These are phyloP conservation scores for Cephalotrichum gorgonifer DNA, from an alignment of 2,329 filamentous ascomycete species.

Conservation along the genomic window DNA sequence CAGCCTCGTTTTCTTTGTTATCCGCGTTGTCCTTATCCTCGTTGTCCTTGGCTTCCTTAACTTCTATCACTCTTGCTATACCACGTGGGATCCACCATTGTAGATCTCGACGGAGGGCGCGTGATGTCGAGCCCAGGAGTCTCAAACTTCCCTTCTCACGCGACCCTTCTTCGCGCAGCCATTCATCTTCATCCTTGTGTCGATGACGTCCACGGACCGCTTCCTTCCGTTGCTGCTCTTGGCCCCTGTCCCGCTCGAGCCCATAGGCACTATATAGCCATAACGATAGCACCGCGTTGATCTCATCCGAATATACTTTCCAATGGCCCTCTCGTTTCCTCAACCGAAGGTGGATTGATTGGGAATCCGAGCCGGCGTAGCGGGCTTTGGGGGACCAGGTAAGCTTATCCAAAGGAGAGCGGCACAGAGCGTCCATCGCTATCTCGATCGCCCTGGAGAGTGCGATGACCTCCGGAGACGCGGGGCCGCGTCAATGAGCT, in stretches of 20 bases:
- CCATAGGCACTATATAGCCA: constrained; percentile 15
- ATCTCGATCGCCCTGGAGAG: constrained; percentile 12
- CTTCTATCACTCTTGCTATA: constrained; percentile 8
- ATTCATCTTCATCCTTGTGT: constrained; percentile 6
- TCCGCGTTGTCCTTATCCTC: background rate
- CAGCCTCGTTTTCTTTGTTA: background rate
- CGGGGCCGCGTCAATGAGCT: constrained; percentile 11
- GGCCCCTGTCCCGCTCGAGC: constrained; percentile 1
- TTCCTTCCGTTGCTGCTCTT: background rate
- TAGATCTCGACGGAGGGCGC: constrained; percentile 7
- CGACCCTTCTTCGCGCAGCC: constrained; percentile 9
- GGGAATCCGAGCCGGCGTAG: background rate
- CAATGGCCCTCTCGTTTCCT: constrained; percentile 7
- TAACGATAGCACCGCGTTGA: constrained; percentile 18
- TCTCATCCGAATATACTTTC: constrained; percentile 11
- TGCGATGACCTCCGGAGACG: constrained; percentile 7
- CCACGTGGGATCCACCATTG: constrained; percentile 11
- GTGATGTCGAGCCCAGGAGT: constrained; percentile 8
- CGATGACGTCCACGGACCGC: background rate
- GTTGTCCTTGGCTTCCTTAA: background rate
- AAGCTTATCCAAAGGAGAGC: constrained; percentile 1
- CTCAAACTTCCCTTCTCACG: constrained; percentile 5
- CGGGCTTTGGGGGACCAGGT: background rate
- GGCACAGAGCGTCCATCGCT: constrained; percentile 11
- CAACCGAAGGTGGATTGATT: background rate